These are phyloP conservation scores for Eucalyptus victrix DNA, from an alignment of 345 rosid genomes.

Conservation along the genomic window DNA sequence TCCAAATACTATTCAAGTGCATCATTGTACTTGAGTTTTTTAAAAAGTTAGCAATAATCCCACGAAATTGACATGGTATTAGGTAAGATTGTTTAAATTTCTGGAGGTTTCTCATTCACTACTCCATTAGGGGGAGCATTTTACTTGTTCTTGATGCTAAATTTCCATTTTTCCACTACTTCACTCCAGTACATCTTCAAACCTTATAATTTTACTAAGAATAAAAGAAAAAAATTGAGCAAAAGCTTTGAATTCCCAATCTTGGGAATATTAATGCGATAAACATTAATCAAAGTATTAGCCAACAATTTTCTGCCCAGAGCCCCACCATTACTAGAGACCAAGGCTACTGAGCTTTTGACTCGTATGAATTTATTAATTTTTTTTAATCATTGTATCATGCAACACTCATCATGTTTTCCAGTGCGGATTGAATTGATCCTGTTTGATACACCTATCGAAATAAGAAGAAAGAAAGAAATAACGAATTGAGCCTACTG, in stretches of 20 bases:
- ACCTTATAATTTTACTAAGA: neutral
- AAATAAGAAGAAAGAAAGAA: neutral
- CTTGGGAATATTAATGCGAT: neutral
- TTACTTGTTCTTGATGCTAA: neutral
- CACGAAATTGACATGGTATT: neutral
- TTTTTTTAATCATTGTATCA: neutral
- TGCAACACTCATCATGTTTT: neutral
- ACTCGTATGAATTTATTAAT: neutral
- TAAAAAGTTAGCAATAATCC: neutral
- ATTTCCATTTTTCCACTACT: neutral
- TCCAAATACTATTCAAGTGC: neutral
- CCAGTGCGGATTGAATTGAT: neutral
- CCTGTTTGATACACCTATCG: neutral
- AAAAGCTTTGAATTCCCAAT: neutral
- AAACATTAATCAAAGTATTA: neutral
- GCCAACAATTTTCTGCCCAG: neutral
- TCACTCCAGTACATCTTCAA: neutral
- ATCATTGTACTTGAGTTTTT: neutral
- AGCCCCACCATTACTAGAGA: neutral
- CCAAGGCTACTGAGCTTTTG: neutral
- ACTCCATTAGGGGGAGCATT: neutral
- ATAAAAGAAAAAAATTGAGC: neutral
- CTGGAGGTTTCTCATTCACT: neutral
- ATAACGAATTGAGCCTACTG: neutral
- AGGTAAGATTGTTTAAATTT: neutral